phyloP scores from a whole-genome alignment of 2,329 filamentous ascomycete genomes.

The Cordyceps pruinosa region DNA sequence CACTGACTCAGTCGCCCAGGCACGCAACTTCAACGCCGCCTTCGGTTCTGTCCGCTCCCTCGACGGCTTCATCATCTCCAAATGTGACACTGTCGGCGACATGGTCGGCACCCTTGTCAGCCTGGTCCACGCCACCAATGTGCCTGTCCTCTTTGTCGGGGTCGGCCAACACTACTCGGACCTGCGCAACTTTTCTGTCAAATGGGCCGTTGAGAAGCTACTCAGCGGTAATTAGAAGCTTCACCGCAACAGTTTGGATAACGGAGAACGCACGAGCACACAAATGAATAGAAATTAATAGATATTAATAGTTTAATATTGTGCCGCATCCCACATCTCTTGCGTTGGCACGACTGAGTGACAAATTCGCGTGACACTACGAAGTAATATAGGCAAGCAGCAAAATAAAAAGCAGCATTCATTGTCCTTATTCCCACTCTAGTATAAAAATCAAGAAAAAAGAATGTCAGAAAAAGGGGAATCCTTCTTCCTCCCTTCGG shows the following conservation, averaged over 20 bases:
- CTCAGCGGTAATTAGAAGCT: slow-evolving; percentile 40
- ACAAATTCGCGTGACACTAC: slow-evolving; percentile 10
- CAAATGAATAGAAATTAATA: not conserved
- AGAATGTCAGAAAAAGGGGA: not conserved
- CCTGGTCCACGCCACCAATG: slow-evolving; percentile 94
- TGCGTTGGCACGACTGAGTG: not conserved
- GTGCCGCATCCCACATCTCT: too few relatives aligned
- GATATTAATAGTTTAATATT: not conserved
- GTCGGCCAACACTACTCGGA: slow-evolving; percentile 65
- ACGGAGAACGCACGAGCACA: not conserved
- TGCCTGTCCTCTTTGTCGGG: slow-evolving; percentile 88
- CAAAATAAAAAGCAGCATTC: too few relatives aligned
- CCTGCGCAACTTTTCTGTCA: slow-evolving; percentile 61
- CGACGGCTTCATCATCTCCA: slow-evolving; percentile 97
- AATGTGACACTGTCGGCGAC: slow-evolving; percentile 98
- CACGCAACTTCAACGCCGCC: slow-evolving; percentile 88
- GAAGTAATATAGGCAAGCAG: not conserved
- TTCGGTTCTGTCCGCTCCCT: slow-evolving; percentile 76
- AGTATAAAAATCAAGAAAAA: slow-evolving; percentile 4
- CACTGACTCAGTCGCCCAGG: slow-evolving; percentile 91
- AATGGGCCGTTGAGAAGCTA: slow-evolving; percentile 62
- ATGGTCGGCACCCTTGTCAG: slow-evolving; percentile 95
- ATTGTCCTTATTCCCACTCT: not conserved
- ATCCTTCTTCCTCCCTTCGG: not conserved
- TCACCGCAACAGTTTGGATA: not conserved